Percentiles rank a stretch among this genome's conserved stretches.
phyloP scores from a whole-genome alignment of 257 asterid genomes.

The Jacaranda mimosifolia region DNA sequence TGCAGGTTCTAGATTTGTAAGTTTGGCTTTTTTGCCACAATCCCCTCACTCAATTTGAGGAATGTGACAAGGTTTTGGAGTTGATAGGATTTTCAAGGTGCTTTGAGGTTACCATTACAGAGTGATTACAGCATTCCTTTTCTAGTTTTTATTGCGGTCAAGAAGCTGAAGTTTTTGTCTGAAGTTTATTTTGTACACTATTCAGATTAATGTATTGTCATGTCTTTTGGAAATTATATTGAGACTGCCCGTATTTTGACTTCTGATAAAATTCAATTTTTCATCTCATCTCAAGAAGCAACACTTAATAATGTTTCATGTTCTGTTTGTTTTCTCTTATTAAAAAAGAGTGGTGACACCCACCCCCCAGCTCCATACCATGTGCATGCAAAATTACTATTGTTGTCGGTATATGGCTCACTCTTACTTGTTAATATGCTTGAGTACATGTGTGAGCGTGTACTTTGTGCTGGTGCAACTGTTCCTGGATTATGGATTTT shows the following conservation, averaged over 20 bases:
- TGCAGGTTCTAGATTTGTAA: neutral
- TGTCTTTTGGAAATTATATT: slow-evolving; percentile 11
- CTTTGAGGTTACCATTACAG: neutral
- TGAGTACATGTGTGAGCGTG: slow-evolving; percentile 8
- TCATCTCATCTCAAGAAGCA: neutral
- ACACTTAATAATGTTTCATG: neutral
- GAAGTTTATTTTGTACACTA: neutral
- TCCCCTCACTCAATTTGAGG: neutral
- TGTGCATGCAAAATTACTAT: slow-evolving; percentile 20
- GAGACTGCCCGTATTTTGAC: neutral
- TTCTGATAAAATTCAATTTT: neutral
- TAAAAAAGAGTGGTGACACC: neutral
- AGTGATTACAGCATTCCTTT: neutral
- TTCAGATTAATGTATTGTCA: slow-evolving; percentile 17
- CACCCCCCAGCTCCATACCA: slow-evolving; percentile 13
- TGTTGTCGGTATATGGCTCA: slow-evolving; percentile 8
- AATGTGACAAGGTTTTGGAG: neutral
- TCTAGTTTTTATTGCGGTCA: slow-evolving; percentile 4
- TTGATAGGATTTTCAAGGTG: neutral
- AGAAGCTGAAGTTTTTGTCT: neutral
- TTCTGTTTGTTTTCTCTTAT: neutral
- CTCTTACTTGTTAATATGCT: neutral
- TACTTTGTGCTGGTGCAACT: slow-evolving; percentile 18
- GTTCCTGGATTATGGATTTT: slow-evolving; percentile 22
- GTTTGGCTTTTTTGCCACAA: neutral